These are phyloP conservation scores for Steccherinum ochraceum DNA, from an alignment of 768 basidiomycete genomes.

Conservation along the genomic window DNA sequence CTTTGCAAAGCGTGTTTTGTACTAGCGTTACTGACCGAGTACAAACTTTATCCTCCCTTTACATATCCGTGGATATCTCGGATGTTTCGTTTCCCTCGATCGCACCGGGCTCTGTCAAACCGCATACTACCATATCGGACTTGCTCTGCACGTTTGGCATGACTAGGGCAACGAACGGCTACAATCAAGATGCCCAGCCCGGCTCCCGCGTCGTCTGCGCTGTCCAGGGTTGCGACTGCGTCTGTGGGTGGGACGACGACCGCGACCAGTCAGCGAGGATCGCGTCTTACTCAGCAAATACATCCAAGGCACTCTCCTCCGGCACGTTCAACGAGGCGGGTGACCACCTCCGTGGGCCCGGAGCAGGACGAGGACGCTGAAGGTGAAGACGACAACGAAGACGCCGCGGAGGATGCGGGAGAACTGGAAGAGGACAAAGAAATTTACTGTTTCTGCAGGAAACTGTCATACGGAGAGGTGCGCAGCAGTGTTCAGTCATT, in stretches of 20 bases:
- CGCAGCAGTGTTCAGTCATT: constrained; percentile 10
- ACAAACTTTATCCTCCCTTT: constrained; percentile 16
- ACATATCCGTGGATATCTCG: neutral
- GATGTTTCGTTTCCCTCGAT: neutral
- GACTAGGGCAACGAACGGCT: constrained; percentile 13
- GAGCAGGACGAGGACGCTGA: constrained; percentile 29
- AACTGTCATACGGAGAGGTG: constrained; percentile 55
- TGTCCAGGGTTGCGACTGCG: constrained; percentile 6
- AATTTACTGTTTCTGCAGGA: constrained; percentile 58
- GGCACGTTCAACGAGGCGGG: constrained; percentile 15
- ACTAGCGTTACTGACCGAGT: neutral
- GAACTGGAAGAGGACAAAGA: constrained; percentile 54
- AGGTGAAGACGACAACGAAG: constrained; percentile 28
- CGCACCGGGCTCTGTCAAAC: neutral
- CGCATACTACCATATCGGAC: neutral
- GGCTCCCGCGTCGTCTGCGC: constrained; percentile 20
- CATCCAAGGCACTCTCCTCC: constrained; percentile 17
- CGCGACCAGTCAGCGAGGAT: constrained; percentile 11
- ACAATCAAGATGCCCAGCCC: constrained; percentile 30
- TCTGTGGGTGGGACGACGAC: constrained; percentile 1
- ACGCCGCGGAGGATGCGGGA: constrained; percentile 36
- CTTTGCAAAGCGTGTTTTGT: neutral
- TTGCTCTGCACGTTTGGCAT: constrained; percentile 2
- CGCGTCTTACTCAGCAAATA: constrained; percentile 24
- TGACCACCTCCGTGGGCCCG: constrained; percentile 15